These are phyloP conservation scores for Lactarius psammicola DNA, from an alignment of 768 basidiomycete species.

Conservation along the genomic window DNA sequence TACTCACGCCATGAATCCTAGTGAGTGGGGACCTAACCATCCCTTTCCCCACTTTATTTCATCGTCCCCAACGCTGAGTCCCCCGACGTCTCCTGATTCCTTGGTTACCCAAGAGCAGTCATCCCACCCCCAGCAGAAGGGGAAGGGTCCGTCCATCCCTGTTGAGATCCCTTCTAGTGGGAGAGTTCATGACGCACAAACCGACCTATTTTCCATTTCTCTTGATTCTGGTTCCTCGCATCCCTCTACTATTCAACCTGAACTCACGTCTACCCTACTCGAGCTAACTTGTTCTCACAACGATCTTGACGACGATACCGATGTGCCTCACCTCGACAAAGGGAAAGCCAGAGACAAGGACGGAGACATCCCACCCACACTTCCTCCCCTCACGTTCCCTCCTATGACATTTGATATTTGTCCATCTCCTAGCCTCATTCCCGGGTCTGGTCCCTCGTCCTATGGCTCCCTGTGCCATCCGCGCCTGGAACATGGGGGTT, in stretches of 20 bases:
- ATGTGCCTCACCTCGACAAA: slow-evolving; percentile 39
- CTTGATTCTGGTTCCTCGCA: slow-evolving; percentile 24
- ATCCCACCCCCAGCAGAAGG: slow-evolving; percentile 41
- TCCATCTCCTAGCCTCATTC: slow-evolving; percentile 38
- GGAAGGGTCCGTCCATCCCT: slow-evolving; percentile 55
- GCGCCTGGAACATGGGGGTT: slow-evolving; percentile 4
- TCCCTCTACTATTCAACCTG: slow-evolving; percentile 14
- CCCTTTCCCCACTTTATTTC: neutral
- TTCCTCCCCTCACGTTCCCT: slow-evolving; percentile 65
- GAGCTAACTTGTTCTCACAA: slow-evolving; percentile 6
- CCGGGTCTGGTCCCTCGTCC: slow-evolving; percentile 38
- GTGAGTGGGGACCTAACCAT: slow-evolving; percentile 9
- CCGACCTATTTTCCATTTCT: slow-evolving; percentile 33
- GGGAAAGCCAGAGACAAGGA: slow-evolving; percentile 57
- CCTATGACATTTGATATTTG: slow-evolving; percentile 48
- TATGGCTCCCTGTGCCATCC: slow-evolving; percentile 30
- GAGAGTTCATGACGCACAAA: slow-evolving; percentile 32
- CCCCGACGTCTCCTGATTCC: slow-evolving; percentile 7
- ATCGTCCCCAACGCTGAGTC: slow-evolving; percentile 6
- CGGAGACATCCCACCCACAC: slow-evolving; percentile 50
- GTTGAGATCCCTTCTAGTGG: slow-evolving; percentile 46
- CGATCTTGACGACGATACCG: slow-evolving; percentile 22
- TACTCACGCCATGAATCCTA: slow-evolving; percentile 11
- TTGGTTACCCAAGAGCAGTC: slow-evolving; percentile 4
- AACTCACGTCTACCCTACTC: slow-evolving; percentile 12